These are phyloP conservation scores for Herpetospermum pedunculosum DNA, from an alignment of 306 rosid species.

Conservation along the genomic window DNA sequence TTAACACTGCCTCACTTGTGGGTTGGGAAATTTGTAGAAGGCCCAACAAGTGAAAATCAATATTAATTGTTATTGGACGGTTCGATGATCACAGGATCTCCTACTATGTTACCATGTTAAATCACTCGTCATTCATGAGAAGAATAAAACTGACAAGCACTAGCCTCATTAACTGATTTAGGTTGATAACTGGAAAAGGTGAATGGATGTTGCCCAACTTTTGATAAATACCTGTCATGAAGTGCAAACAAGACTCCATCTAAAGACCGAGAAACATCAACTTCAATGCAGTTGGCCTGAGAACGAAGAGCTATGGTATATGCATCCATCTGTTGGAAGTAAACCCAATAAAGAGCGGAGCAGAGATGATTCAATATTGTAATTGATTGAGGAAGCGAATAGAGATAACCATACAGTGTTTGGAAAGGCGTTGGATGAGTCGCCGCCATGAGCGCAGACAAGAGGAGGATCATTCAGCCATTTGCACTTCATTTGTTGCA, in stretches of 20 bases:
- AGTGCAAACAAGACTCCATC: slow-evolving; percentile 81
- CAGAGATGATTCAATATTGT: neutral
- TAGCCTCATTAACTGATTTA: neutral
- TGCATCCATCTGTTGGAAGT: slow-evolving; percentile 48
- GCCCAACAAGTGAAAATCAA: too few species aligned
- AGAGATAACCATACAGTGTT: slow-evolving; percentile 45
- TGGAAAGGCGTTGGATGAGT: slow-evolving; percentile 60
- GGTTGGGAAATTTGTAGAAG: too few species aligned
- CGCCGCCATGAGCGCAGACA: slow-evolving; percentile 89
- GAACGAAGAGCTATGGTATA: slow-evolving; percentile 50
- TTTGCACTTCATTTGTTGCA: slow-evolving; percentile 39
- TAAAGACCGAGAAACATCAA: slow-evolving; percentile 82
- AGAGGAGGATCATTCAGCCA: slow-evolving; percentile 75
- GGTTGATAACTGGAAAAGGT: neutral
- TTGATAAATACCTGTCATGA: slow-evolving; percentile 58
- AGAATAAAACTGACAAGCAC: neutral
- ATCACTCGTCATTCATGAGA: too few species aligned
- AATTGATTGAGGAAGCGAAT: neutral
- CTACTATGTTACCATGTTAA: too few species aligned
- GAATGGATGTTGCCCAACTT: neutral
- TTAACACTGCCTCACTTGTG: too few species aligned
- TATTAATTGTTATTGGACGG: too few species aligned
- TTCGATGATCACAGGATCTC: too few species aligned
- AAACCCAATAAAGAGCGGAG: neutral
- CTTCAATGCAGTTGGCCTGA: slow-evolving; percentile 74